phyloP scores from a whole-genome alignment of 345 rosid species.

The Eucalyptus brandiana region DNA sequence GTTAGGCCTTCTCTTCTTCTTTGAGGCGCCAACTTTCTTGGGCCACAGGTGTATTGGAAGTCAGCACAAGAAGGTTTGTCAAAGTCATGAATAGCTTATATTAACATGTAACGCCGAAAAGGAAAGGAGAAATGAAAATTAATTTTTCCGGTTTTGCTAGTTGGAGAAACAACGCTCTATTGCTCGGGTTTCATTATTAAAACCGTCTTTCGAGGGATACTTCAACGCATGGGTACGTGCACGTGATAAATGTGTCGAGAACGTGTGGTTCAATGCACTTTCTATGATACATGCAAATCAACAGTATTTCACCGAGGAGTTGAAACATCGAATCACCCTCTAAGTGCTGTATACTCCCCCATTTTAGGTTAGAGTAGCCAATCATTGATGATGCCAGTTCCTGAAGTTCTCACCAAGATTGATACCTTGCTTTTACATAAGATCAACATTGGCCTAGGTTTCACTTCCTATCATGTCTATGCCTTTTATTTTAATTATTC shows the following conservation, averaged over 20 bases:
- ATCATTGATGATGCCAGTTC: neutral
- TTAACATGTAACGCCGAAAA: neutral
- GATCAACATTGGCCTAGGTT: neutral
- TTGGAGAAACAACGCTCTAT: neutral
- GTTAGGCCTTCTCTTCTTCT: neutral
- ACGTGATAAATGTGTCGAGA: neutral
- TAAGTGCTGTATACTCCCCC: no score
- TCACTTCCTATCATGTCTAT: neutral
- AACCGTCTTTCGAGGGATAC: neutral
- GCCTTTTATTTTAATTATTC: neutral
- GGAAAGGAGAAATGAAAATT: neutral
- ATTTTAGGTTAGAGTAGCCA: neutral
- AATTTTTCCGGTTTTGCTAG: neutral
- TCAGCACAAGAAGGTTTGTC: neutral
- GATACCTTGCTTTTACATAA: neutral
- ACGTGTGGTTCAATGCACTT: neutral
- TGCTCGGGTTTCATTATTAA: neutral
- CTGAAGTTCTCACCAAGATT: neutral
- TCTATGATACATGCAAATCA: neutral
- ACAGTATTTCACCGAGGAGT: neutral
- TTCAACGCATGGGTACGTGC: neutral
- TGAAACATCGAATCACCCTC: no score
- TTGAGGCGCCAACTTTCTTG: neutral
- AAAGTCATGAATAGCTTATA: neutral
- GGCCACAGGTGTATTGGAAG: neutral